phyloP scores from a whole-genome alignment of 106 monocot species.

The Dactylorhiza incarnata region DNA sequence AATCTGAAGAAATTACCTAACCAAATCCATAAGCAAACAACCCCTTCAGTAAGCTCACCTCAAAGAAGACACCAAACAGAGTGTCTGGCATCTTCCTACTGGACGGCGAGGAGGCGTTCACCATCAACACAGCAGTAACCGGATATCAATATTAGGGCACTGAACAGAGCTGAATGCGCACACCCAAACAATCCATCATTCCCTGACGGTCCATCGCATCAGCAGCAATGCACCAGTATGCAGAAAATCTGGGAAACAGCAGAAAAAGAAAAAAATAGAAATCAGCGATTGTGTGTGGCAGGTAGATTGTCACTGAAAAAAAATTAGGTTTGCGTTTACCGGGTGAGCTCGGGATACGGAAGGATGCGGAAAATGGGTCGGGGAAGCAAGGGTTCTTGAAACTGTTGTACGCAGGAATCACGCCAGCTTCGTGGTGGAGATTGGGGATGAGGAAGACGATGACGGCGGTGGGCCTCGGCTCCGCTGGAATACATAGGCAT shows the following conservation, averaged over 20 bases:
- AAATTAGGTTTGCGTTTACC: neutral
- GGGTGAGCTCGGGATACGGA: neutral
- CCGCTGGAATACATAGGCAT: too few relatives aligned
- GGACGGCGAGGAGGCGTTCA: slow-evolving; percentile 58
- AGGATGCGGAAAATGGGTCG: neutral
- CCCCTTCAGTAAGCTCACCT: slow-evolving; percentile 19
- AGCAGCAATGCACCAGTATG: neutral
- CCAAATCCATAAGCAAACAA: neutral
- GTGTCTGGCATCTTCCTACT: slow-evolving; percentile 49
- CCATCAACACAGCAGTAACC: slow-evolving; percentile 23
- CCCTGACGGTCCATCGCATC: neutral
- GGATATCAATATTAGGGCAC: slow-evolving; percentile 21
- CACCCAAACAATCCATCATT: slow-evolving; percentile 23
- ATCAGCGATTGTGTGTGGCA: neutral
- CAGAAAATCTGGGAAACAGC: neutral
- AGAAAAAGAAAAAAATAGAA: neutral
- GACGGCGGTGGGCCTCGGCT: neutral
- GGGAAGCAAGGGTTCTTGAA: slow-evolving; percentile 8
- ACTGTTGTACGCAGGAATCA: slow-evolving; percentile 3
- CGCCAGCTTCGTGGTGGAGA: neutral
- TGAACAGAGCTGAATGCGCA: slow-evolving; percentile 16
- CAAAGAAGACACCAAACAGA: slow-evolving; percentile 87
- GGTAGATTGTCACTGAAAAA: neutral
- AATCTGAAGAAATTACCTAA: too few relatives aligned
- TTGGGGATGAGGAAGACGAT: neutral